These are phyloP conservation scores for Mycena maculata DNA, from an alignment of 768 basidiomycete species.

Conservation along the genomic window DNA sequence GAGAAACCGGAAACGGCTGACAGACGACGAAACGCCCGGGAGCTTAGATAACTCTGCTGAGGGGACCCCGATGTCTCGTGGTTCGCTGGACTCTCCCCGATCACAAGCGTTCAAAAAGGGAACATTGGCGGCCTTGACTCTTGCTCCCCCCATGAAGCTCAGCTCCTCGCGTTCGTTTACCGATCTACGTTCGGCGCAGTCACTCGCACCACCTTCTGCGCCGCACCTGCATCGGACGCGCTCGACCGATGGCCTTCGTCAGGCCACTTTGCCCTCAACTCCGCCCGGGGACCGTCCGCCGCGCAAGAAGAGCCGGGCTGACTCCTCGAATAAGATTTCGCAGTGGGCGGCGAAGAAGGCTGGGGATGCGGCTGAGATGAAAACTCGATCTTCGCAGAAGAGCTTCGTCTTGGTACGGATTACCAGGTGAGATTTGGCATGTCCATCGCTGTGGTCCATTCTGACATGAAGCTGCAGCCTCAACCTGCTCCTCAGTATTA, in stretches of 20 bases:
- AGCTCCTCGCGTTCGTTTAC: conserved; percentile 77
- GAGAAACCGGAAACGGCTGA: conserved; percentile 50
- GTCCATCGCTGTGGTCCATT: conserved; percentile 32
- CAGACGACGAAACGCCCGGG: conserved; percentile 30
- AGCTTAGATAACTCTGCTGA: conserved; percentile 23
- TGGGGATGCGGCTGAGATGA: conserved; percentile 84
- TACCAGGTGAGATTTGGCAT: conserved; percentile 61
- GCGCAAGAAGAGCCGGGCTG: conserved; percentile 25
- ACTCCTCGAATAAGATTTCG: conserved; percentile 20
- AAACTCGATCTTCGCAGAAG: conserved; percentile 81
- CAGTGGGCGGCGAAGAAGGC: conserved; percentile 41
- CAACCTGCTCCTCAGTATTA: conserved; percentile 79
- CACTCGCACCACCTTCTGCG: conserved; percentile 40
- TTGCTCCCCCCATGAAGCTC: conserved; percentile 59
- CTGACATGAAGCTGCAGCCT: conserved; percentile 55
- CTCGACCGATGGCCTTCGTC: conserved; percentile 53
- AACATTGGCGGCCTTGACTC: conserved; percentile 40
- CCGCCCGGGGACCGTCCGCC: conserved; percentile 27
- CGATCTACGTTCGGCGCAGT: conserved; percentile 63
- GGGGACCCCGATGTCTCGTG: conserved; percentile 43
- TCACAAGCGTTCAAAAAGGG: conserved; percentile 41
- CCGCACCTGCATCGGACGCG: conserved; percentile 51
- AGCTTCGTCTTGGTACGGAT: conserved; percentile 86
- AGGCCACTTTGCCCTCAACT: conserved; percentile 19
- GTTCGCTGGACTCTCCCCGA: conserved; percentile 66